Percentiles rank a stretch among this genome's conserved stretches.
phyloP scores from a whole-genome alignment of 2,329 filamentous ascomycete genomes.

The Fusarium neocosmosporiellum region DNA sequence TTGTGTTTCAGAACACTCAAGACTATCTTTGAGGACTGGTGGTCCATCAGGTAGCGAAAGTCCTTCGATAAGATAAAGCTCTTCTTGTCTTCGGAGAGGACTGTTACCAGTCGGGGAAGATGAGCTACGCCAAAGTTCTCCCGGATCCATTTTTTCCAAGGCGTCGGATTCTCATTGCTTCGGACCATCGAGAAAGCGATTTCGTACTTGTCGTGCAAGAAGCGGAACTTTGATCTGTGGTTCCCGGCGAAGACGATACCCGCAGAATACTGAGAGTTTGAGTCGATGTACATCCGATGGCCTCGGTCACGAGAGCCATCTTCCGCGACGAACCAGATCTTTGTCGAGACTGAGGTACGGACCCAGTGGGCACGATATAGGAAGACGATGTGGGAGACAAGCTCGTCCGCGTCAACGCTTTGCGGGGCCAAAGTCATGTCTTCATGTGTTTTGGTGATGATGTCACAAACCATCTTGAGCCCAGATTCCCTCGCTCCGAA shows the following conservation, averaged over 20 bases:
- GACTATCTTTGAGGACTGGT: not conserved
- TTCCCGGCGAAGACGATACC: not conserved
- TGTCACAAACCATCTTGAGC: not conserved
- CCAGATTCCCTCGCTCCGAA: not conserved
- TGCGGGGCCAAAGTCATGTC: not conserved
- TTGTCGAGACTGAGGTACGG: not conserved
- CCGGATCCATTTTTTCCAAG: not conserved
- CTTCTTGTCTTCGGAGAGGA: not conserved
- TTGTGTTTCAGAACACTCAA: not conserved
- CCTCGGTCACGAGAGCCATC: not conserved
- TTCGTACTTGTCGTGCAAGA: not conserved
- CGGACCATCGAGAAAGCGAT: not conserved
- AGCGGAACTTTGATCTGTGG: not conserved
- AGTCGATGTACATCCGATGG: not conserved
- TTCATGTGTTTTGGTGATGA: not conserved
- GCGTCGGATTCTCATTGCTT: not conserved
- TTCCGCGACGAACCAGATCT: not conserved
- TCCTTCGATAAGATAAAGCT: not conserved
- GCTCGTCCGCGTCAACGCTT: not conserved
- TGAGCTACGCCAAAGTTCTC: not conserved
- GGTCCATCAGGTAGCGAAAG: not conserved
- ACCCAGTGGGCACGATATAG: not conserved
- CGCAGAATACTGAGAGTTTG: not conserved
- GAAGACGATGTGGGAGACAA: not conserved
- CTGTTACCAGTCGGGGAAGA: not conserved